Percentiles rank a stretch among this genome's conserved stretches.
phyloP scores from a whole-genome alignment of 1,284 basidiomycete genomes.

The Porogramme epimiltina region DNA sequence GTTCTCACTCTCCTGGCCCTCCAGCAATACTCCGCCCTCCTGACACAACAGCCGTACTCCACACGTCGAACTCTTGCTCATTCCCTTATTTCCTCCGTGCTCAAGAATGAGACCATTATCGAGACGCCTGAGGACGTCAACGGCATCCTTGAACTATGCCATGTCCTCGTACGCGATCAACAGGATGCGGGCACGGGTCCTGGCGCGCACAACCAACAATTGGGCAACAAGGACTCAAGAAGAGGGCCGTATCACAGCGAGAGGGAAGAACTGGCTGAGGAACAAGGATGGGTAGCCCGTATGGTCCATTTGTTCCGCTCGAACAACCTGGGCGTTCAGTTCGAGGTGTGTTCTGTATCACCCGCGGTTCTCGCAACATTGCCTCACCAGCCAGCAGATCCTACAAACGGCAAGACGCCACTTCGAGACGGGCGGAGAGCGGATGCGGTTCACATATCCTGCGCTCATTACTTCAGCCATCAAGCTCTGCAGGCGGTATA shows the following conservation, averaged over 20 bases:
- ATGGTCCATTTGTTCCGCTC: conserved; percentile 94
- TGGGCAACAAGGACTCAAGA: conserved; percentile 50
- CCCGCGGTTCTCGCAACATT: background rate
- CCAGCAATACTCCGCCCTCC: conserved; percentile 82
- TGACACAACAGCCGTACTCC: conserved; percentile 83
- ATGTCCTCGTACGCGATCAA: conserved; percentile 89
- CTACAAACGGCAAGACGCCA: conserved; percentile 87
- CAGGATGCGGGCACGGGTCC: conserved; percentile 59
- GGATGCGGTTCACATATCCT: conserved; percentile 94
- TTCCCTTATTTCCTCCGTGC: conserved; percentile 86
- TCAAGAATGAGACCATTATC: conserved; percentile 94
- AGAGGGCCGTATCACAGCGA: conserved; percentile 64
- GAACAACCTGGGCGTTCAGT: conserved; percentile 83
- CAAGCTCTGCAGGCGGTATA: conserved; percentile 88
- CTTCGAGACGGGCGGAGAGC: conserved; percentile 88
- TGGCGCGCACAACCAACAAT: conserved; percentile 32
- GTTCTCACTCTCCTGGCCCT: conserved; percentile 92
- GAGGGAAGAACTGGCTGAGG: conserved; percentile 89
- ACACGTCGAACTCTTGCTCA: conserved; percentile 90
- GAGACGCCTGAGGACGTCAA: conserved; percentile 90
- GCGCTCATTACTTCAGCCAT: conserved; percentile 90
- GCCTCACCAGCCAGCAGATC: conserved; percentile 48
- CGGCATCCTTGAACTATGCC: conserved; percentile 88
- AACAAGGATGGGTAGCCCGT: conserved; percentile 95
- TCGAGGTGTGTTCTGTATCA: conserved; percentile 64